Evolutionary conservation across 116 monocot genomes (phyloP).

Genomic region (Papilionanthe hybrid): DNA sequence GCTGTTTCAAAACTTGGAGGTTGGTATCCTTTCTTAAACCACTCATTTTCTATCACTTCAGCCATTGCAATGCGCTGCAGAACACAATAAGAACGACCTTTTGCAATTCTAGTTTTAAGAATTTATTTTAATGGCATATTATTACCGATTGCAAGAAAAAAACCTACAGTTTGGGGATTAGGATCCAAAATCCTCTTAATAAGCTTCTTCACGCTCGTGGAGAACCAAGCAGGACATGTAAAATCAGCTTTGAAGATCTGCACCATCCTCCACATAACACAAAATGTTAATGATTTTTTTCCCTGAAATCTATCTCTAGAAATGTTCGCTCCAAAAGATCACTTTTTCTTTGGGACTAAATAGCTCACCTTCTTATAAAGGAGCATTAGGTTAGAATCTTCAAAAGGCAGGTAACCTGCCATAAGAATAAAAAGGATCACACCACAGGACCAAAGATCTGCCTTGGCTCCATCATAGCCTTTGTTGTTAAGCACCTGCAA

Average conservation of each 20-base stretch:
- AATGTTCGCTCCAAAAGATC: background rate
- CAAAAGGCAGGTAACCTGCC: conserved; percentile 31
- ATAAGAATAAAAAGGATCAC: conserved; percentile 83
- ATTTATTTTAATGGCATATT: background rate
- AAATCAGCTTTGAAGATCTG: conserved; percentile 91
- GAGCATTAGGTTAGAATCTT: conserved; percentile 25
- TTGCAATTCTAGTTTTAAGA: background rate
- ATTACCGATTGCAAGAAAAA: background rate
- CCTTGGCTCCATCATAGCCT: conserved; percentile 31
- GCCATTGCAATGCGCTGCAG: conserved; percentile 76
- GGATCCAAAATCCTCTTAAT: conserved; percentile 83
- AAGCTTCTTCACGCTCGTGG: conserved; percentile 79
- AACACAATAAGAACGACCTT: background rate
- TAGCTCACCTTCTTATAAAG: conserved; percentile 24
- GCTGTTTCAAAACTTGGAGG: conserved; percentile 54
- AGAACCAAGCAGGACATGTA: conserved; percentile 79
- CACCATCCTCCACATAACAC: background rate
- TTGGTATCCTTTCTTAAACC: conserved; percentile 95
- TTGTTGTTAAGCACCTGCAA: conserved; percentile 22
- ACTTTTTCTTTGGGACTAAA: conserved; percentile 58
- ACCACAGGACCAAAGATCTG: conserved; percentile 33
- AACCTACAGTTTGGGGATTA: conserved; percentile 54
- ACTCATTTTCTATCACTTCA: conserved; percentile 70
- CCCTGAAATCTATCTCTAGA: background rate
- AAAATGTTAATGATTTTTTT: conserved; percentile 2